Base-by-base conservation (phyloP, 441 rosid species). In the Erodium moschatum region DNA sequence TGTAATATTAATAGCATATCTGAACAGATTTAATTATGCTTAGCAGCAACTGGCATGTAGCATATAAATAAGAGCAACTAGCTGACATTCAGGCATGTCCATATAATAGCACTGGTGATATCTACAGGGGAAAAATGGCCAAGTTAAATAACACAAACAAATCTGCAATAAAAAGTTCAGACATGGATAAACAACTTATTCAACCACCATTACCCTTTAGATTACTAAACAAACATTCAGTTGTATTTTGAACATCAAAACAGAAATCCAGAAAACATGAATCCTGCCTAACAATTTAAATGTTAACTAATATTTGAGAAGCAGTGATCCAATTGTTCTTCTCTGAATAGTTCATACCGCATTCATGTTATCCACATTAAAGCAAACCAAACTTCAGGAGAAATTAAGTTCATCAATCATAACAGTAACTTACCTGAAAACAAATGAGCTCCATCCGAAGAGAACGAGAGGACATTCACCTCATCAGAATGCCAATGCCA, bases 401-500 rank as follows among this genome's bases (percentile, higher is more conserved):
- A 7, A 67, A 31, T 27, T 50, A 58, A 52, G 21, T 63, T 50
- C 54, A 68, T 62, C 66, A 27, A 69, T 11, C 15, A 70, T 11
- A 11, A 54, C 8, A 48, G 46, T 19, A 56, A 8, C 62, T 67
- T 80, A 95, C 98, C 98, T 78, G 98, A 86, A 79, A 85, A 92
- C 69, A 95, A 70, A 72, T 89, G 88, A 6, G 96, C 93, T 75
- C 99, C 99, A 80, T 95, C 99, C 0, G 92, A 86, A 77, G 99
- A 95, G 83, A 95, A 92, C 66, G 77, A 79, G 68, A 95, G 89
- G 56, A 79, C 78, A 61, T 81, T 89, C 9, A 95, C 88, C 81
- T 73, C 85, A 77, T 88, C 71, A 38, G 96, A 83, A 76, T 95
- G 99, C 98, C 99, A 95, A 77, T 92, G 98, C 96, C 93, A 90